Base-by-base conservation (phyloP, 306 rosid species). In the Geum urbanum region DNA sequence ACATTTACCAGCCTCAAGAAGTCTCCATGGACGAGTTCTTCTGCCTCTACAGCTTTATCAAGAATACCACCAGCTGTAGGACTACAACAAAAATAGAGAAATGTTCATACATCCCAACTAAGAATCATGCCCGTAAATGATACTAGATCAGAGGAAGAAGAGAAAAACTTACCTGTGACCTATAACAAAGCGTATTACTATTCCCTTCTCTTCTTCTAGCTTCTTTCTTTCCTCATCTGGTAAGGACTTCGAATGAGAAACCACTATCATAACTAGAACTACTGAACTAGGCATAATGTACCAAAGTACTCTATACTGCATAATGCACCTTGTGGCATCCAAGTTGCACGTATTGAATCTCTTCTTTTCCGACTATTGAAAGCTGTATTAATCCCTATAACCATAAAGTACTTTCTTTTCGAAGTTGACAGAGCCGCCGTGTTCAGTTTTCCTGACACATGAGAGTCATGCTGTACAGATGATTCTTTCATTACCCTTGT, bases 281-380 rank as follows among this genome's bases (percentile, higher is more conserved):
- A 81, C 12, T 71, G 20, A 77, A 15, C 70, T 27, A 2, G 32
- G 32, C 32, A 27, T 27, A 27, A 27, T 27, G 32, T 27, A 27
- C 32, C 32, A 27, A 27, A 27, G 32, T 27, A 27, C 32, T 27
- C 2, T 27, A 1, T 27, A 27, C 32, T 27, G 32, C 32, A 27
- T 71, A 53, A 73, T 72, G 73, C 84, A 90, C 98, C 96, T 88
- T 55, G 88, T 53, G 98, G 98, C 96, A 90, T 90, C 98, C 96
- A 92, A 66, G 98, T 88, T 76, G 78, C 78, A 79, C 98, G 92
- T 75, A 90, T 81, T 51, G 96, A 92, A 73, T 92, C 96, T 84
- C 98, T 85, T 72, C 96, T 76, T 69, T 81, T 90, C 64, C 85
- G 75, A 82, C 96, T 92, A 76, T 82, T 88, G 73, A 92, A 88